Evolutionary conservation across 352 stramenopile genomes (phyloP), one percentile per base, ranked within the genome.

Genomic region (Phytophthora syringae): DNA sequence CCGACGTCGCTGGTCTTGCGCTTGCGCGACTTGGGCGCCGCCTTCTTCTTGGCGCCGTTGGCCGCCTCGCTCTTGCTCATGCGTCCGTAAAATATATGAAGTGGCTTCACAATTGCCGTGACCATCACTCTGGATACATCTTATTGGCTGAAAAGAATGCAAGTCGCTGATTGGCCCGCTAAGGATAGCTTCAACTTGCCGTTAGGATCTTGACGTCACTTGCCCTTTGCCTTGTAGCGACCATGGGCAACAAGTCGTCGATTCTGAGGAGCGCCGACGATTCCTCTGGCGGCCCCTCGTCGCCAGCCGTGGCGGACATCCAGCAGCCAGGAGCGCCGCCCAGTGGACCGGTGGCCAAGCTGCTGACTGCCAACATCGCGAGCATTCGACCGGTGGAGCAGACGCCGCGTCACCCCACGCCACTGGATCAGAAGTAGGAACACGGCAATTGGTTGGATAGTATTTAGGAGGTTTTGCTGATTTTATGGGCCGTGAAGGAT

Each of bases 211-310:
- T 1, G 15, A 5, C 12, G 27, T 40, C 21, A 60, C 20, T 51
- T 12, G 16, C 47, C 11, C 30, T 60, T 15, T 52, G 48, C 39
- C 36, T 12, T 7, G 0, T 42, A 42, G 21, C 21, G 15, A 24
- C 4, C 12, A 92, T 90, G 84, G 84, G 84, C 21, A 74, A 78
- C n/a, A 92, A 89, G 66, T 37, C 84, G 64, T 92, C 84, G 57
- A 71, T 82, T 39, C 72, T 80, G 0, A 79, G 77, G 27, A 79
- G 67, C n/a, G 81, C 75, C 5, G 61, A 75, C 22, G 61, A 71
- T 13, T 48, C n/a, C n/a, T n/a, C 53, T 7, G 45, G 30, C 13
- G 64, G 39, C n/a, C 13, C 47, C 2, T 21, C 50, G 7, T 37
- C 37, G 11, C 11, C 30, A 28, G 60, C 42, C 5, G 53, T 58